Evolutionary conservation across 2,329 filamentous ascomycete genomes (phyloP), one percentile per base, ranked within the genome.

Genomic region (Ophiostoma sp.): DNA sequence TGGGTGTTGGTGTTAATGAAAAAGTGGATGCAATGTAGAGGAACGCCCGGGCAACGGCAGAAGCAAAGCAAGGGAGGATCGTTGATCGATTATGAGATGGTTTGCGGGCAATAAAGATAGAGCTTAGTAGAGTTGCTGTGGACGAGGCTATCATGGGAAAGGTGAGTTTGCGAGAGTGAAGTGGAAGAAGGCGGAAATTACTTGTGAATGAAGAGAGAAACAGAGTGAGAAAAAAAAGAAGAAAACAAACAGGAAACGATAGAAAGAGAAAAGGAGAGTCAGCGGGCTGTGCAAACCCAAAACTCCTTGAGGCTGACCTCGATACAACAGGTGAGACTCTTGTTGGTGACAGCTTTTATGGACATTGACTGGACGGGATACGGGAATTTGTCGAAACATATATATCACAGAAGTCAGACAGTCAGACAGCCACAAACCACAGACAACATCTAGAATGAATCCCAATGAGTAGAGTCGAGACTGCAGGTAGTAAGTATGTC

Each of bases 1-100:
- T 20, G 41, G 41, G n/a, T 54, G 5, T 54, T 54, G 52, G 23
- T 27, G 52, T n/a, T 10, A 10, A 52, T 27, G 57, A 27, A 62
- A 62, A 33, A 62, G 57, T 62, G 57, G 57, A 27, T 57, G 52
- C 23, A 57, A 57, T 57, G 52, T 57, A 15, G 52, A 57, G 15
- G n/a, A 57, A 23, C 52, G 8, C 8, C 52, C 52, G 52, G 52
- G 52, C 52, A 57, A 57, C 52, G 52, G n/a, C 52, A 57, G 20
- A 57, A 57, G 52, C 52, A 57, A 57, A 31, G 52, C 52, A 31
- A 57, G 52, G 52, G 52, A 23, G 52, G 52, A 27, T 27, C 23
- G 52, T 27, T 57, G 52, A 57, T 57, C 52, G n/a, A 57, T 57
- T 57, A 20, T 48, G 52, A 57, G 52, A 57, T 57, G 17, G 52